Evolutionary conservation across 768 basidiomycete genomes (phyloP).

Genomic region (Calocybe gangraenosa): DNA sequence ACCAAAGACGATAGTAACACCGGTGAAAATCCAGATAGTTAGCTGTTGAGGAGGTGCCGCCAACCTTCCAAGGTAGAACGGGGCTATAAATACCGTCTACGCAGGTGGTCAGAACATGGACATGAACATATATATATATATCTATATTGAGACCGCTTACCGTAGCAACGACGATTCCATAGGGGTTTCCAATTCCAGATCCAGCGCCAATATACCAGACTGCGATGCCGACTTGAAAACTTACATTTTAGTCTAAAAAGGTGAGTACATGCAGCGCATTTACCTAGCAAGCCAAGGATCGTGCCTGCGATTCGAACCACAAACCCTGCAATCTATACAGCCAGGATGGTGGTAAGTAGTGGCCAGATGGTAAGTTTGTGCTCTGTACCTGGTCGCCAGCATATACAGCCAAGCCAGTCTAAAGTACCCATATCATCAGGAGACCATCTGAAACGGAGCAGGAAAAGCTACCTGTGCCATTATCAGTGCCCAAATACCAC

Average conservation of each 20-base stretch:
- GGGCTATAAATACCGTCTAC: conserved; percentile 31
- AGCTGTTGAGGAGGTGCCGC: conserved; percentile 29
- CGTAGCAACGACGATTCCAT: conserved; percentile 37
- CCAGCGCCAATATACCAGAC: conserved; percentile 43
- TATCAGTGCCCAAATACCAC: conserved; percentile 42
- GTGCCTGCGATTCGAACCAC: conserved; percentile 30
- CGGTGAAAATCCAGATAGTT: conserved; percentile 34
- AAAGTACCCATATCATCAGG: not conserved
- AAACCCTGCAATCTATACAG: conserved; percentile 28
- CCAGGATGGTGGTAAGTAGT: not conserved
- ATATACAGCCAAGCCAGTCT: conserved; percentile 36
- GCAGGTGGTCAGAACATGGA: not conserved
- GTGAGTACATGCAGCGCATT: conserved; percentile 3
- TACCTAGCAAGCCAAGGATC: conserved; percentile 30
- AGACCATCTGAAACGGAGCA: not conserved
- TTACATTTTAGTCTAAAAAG: not conserved
- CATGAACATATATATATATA: not conserved
- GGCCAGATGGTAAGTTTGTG: not conserved
- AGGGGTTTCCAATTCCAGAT: conserved; percentile 32
- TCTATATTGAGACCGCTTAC: conserved; percentile 20
- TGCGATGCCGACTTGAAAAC: conserved; percentile 29
- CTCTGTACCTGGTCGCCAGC: conserved; percentile 37
- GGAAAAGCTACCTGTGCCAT: conserved; percentile 33
- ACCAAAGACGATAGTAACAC: conserved; percentile 37
- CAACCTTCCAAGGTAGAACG: conserved; percentile 31